phyloP scores from a whole-genome alignment of 208 protist genomes.

The Vickermania spadyakhi region DNA sequence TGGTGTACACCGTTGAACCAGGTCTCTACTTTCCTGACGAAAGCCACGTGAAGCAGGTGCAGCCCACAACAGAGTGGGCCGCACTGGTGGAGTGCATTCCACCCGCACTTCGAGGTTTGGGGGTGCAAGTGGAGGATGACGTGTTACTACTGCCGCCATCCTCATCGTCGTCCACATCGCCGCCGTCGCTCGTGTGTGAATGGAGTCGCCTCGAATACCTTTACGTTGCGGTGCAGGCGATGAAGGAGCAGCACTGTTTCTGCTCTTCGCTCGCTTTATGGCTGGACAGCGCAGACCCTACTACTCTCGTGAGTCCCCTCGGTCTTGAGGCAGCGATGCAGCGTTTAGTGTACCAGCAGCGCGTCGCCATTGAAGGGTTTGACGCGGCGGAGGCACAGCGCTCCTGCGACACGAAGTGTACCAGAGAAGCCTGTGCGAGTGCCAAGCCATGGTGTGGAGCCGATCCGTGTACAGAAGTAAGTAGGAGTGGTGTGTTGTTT shows the following conservation, averaged over 20 bases:
- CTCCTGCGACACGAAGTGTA: not conserved
- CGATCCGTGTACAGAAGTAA: too few relatives aligned
- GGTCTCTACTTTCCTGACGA: conserved; percentile 38
- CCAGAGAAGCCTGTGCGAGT: not conserved
- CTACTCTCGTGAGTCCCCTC: not conserved
- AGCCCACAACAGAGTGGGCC: not conserved
- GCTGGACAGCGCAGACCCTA: not conserved
- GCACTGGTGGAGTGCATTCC: conserved; percentile 6
- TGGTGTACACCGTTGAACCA: conserved; percentile 64
- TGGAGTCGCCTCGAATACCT: not conserved
- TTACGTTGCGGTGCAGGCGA: not conserved
- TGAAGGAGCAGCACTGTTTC: not conserved
- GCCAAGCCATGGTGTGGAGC: too few relatives aligned
- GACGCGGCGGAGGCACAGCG: not conserved
- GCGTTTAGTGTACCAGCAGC: not conserved
- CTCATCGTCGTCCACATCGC: not conserved
- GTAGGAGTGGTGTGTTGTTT: not conserved
- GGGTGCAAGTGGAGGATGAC: conserved; percentile 51
- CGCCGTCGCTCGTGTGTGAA: not conserved
- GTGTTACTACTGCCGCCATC: conserved; percentile 30
- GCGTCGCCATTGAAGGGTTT: not conserved
- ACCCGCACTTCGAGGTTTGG: conserved; percentile 18
- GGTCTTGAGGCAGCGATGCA: not conserved
- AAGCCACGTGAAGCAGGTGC: conserved; percentile 6
- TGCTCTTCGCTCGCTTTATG: not conserved